Conservation (phyloP, 2,329 filamentous ascomycete species). For the Macroventuria anomochaeta region DNA sequence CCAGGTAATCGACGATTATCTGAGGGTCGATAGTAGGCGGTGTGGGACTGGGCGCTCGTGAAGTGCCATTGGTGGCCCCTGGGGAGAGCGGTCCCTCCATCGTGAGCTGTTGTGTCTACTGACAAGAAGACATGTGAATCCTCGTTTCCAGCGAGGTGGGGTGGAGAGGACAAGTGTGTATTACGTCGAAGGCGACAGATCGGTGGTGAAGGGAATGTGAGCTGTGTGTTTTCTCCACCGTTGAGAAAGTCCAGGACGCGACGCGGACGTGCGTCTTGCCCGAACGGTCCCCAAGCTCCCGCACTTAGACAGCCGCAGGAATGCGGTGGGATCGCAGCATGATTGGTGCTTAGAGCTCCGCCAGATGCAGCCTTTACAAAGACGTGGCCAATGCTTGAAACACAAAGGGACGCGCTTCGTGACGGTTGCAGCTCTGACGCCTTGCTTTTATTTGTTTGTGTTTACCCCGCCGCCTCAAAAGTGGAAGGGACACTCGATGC, state of each 20-base stretch:
- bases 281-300: conserved; percentile 22
- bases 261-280: conserved; percentile 23
- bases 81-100: conserved; percentile 53
- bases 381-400: conserved; percentile 8
- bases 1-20: conserved; percentile 57
- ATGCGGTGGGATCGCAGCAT: conserved; percentile 25
- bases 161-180: background rate
- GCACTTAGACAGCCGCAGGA: conserved; percentile 29
- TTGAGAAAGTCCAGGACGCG: conserved; percentile 23
- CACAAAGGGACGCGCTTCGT: background rate
- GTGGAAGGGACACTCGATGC: background rate
- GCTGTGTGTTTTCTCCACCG: conserved; percentile 26
- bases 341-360: conserved; percentile 23
- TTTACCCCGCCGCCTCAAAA: conserved; percentile 8
- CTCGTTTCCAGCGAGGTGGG: conserved; percentile 25
- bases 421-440: background rate
- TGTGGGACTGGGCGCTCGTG: conserved; percentile 46
- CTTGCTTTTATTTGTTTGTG: conserved; percentile 6
- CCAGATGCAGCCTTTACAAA: conserved; percentile 6
- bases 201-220: background rate
- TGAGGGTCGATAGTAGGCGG: conserved; percentile 55
- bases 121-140: conserved; percentile 43
- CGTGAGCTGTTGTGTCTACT: conserved; percentile 33
- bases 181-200: background rate
- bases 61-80: conserved; percentile 49